Conservation (phyloP, 2,329 filamentous ascomycete genomes). For the Verticillium longisporum region DNA sequence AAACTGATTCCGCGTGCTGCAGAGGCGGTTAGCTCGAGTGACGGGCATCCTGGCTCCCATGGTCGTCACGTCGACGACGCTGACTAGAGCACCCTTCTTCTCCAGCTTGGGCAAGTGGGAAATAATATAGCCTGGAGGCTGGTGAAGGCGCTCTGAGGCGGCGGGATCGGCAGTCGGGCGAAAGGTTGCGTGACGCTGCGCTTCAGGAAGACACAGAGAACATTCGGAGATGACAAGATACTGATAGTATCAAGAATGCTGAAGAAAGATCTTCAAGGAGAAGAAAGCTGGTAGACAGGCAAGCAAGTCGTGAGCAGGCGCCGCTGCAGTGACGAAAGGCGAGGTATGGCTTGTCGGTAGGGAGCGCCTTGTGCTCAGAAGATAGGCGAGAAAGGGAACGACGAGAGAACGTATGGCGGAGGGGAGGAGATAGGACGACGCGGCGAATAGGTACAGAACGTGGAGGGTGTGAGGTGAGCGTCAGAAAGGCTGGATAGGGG, state of each 20-base stretch:
- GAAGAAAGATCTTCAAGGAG: no score
- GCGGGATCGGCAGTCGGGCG: background rate
- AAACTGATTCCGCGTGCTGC: conserved; percentile 43
- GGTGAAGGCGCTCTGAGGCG: background rate
- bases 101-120: conserved; percentile 7
- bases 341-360: no score
- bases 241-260: background rate
- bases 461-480: background rate
- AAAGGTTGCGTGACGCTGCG: background rate
- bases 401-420: background rate
- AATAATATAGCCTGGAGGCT: background rate
- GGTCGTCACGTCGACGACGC: conserved; percentile 4
- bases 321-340: no score
- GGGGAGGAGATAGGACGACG: background rate
- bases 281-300: no score
- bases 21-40: conserved; percentile 28
- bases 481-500: background rate
- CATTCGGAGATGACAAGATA: background rate
- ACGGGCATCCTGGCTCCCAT: conserved; percentile 32
- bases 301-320: no score
- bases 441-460: background rate
- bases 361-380: no score
- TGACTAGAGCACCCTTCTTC: conserved; percentile 3
- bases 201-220: no score
- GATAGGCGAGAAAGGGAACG: no score